Conservation (phyloP, 176 grass and related monocot species). For the Cenchrus americanus region DNA sequence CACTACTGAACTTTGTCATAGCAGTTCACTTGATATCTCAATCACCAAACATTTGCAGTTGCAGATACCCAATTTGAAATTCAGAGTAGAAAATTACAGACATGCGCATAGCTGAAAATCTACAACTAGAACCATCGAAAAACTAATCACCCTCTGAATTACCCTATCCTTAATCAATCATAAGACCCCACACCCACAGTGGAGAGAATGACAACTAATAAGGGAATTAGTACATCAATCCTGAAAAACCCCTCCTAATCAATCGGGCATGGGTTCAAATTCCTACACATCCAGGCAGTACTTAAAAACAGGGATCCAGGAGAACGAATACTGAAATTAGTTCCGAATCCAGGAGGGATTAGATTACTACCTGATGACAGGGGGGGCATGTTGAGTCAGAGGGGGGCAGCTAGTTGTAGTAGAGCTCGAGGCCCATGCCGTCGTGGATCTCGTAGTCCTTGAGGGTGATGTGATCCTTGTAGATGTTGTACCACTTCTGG, state of each 20-base stretch:
- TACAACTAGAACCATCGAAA: neutral
- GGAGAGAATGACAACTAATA: neutral
- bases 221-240: too few species aligned
- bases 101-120: neutral
- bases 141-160: neutral
- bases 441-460: slow-evolving; percentile 98
- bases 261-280: neutral
- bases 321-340: too few species aligned
- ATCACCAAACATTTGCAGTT: neutral
- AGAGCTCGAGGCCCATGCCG: slow-evolving; percentile 98
- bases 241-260: too few species aligned
- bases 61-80: neutral
- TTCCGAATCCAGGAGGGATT: neutral
- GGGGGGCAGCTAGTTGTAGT: slow-evolving; percentile 73
- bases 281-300: too few species aligned
- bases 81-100: neutral
- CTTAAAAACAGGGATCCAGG: too few species aligned
- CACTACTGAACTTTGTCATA: neutral
- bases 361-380: neutral
- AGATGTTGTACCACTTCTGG: slow-evolving; percentile 99
- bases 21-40: neutral
- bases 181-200: neutral
- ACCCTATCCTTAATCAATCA: neutral
- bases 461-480: slow-evolving; percentile 99
- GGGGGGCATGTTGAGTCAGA: neutral